These are phyloP conservation scores for Beta corolliflora DNA, from an alignment of 179 eudicot species.

Conservation along the genomic window DNA sequence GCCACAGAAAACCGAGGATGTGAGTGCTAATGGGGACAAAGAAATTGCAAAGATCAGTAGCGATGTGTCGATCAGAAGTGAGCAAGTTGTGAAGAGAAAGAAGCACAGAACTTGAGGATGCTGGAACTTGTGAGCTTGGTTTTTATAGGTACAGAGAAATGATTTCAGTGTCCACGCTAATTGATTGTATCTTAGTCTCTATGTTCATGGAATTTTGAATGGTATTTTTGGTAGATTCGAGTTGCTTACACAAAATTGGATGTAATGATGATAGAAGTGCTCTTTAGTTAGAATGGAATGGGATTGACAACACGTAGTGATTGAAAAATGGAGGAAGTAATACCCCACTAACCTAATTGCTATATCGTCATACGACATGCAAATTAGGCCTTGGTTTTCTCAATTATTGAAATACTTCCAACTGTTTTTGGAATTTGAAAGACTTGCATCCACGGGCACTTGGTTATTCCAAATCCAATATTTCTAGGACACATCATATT, in stretches of 20 bases:
- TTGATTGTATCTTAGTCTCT: too few species aligned
- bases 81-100: constrained; percentile 25
- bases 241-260: not conserved
- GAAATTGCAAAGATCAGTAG: constrained; percentile 7
- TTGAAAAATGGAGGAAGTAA: too few species aligned
- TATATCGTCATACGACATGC: too few species aligned
- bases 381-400: too few species aligned
- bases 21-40: constrained; percentile 16
- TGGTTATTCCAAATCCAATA: too few species aligned
- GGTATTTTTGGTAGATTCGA: not conserved
- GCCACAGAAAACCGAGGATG: constrained; percentile 21
- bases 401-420: too few species aligned
- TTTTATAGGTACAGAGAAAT: not conserved
- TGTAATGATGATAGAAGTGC: not conserved
- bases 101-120: constrained; percentile 30
- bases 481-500: too few species aligned
- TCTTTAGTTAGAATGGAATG: not conserved
- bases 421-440: too few species aligned
- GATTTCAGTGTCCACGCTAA: not conserved
- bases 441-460: too few species aligned
- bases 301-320: too few species aligned
- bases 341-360: too few species aligned
- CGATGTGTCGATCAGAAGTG: not conserved
- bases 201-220: not conserved
- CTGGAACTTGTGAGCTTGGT: not conserved